phyloP scores from a whole-genome alignment of 2,329 filamentous ascomycete species.

The Rasamsonia emersonii region DNA sequence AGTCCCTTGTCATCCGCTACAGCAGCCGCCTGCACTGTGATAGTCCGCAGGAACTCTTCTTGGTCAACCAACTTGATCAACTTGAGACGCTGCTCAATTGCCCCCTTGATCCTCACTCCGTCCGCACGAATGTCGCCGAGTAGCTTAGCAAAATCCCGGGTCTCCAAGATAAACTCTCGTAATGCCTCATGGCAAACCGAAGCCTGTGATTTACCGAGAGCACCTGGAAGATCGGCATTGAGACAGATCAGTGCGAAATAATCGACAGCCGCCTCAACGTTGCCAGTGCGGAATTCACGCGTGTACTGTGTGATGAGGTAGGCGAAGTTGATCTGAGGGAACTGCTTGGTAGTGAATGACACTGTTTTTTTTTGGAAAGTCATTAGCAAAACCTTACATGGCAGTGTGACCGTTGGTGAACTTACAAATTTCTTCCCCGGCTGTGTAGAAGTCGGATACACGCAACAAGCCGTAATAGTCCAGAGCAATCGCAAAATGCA shows the following conservation, averaged over 20 bases:
- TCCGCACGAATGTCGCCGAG: slow-evolving; percentile 85
- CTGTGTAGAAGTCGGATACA: slow-evolving; percentile 69
- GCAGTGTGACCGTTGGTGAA: slow-evolving; percentile 7
- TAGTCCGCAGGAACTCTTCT: slow-evolving; percentile 79
- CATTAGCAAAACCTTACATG: slow-evolving; percentile 12
- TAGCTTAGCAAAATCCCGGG: slow-evolving; percentile 86
- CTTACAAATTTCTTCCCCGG: slow-evolving; percentile 59
- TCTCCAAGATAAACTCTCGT: slow-evolving; percentile 91
- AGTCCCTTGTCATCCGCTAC: slow-evolving; percentile 92
- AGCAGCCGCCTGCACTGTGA: slow-evolving; percentile 84
- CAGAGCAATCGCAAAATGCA: slow-evolving; percentile 87
- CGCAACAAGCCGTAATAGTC: slow-evolving; percentile 84
- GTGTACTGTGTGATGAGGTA: slow-evolving; percentile 94
- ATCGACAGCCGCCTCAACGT: slow-evolving; percentile 82
- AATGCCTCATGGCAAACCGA: slow-evolving; percentile 85
- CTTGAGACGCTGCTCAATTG: slow-evolving; percentile 74
- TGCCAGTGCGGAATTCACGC: slow-evolving; percentile 83
- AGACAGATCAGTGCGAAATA: slow-evolving; percentile 88
- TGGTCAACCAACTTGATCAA: slow-evolving; percentile 74
- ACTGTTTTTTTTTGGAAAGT: slow-evolving; percentile 32
- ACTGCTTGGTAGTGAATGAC: slow-evolving; percentile 44
- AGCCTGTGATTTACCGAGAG: slow-evolving; percentile 66
- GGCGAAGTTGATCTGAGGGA: slow-evolving; percentile 85
- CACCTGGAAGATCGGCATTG: slow-evolving; percentile 70
- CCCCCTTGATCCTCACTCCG: slow-evolving; percentile 73